A percentile compares a stretch with the other conserved stretches of the same genome.
phyloP scores from a whole-genome alignment of 257 asterid species.

The Sherardia arvensis region DNA sequence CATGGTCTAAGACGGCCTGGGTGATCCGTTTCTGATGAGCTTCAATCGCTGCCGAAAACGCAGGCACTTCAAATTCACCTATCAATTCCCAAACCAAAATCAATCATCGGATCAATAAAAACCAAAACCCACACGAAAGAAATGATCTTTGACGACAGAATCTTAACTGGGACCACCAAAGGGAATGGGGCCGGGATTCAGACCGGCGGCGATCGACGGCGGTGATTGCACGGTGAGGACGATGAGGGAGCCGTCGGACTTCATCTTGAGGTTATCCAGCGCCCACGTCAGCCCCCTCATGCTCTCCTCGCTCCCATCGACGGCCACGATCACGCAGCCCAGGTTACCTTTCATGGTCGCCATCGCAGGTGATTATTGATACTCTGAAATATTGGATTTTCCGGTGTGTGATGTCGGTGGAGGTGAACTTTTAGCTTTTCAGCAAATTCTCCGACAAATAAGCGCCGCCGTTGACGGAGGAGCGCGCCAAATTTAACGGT shows the following conservation, averaged over 20 bases:
- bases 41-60: slow-evolving; percentile 38
- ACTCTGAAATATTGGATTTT: neutral
- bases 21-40: slow-evolving; percentile 42
- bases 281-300: slow-evolving; percentile 43
- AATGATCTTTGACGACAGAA: neutral
- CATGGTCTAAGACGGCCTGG: slow-evolving; percentile 31
- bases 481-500: neutral
- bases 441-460: neutral
- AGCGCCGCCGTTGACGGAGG: neutral
- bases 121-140: neutral
- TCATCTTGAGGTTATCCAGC: slow-evolving; percentile 31
- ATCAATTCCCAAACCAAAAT: neutral
- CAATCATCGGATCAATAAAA: neutral
- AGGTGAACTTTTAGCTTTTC: neutral
- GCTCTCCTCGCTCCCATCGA: slow-evolving; percentile 45
- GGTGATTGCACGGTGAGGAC: slow-evolving; percentile 41
- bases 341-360: slow-evolving; percentile 20
- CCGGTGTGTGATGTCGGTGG: neutral
- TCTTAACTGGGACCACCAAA: slow-evolving; percentile 50
- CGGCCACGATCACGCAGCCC: slow-evolving; percentile 34
- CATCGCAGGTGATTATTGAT: neutral
- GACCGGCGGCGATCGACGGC: slow-evolving; percentile 33
- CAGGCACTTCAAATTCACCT: slow-evolving; percentile 48
- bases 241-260: slow-evolving; percentile 19
- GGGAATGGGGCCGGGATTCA: slow-evolving; percentile 35